Evolutionary conservation across 768 basidiomycete genomes (phyloP), one percentile per base, ranked within the genome.

Genomic region (Lyophyllum decastes): DNA sequence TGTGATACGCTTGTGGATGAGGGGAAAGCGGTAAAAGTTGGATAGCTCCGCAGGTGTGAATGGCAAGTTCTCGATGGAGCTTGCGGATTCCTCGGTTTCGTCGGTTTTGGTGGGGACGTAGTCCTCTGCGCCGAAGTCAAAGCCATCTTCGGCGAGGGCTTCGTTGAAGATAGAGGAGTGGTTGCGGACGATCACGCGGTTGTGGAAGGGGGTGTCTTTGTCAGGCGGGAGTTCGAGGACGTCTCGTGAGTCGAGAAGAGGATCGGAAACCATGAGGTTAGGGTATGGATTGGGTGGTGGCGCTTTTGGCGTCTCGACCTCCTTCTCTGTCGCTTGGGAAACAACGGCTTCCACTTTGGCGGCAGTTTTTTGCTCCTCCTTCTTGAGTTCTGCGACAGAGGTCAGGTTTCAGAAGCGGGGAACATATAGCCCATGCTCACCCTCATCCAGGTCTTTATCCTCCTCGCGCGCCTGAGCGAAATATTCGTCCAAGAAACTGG

Each of bases 181-280:
- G 66, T 90, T 91, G 52, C 88, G 87, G 50, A 89, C 68, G 60
- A 85, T 75, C 70, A 91, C 82, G 27, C 81, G 80, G 70, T 86
- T 87, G 61, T 80, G 76, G 71, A 77, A 86, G 1, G 81, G 86
- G 16, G 69, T 76, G n/a, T 76, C 73, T 55, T 76, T 68, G 22
- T 77, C 76, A 0, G 88, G 82, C 17, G 82, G 81, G 63, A 88
- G 75, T 21, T 81, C 82, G 38, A 74, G 63, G 50, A 79, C 74
- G 52, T 88, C 80, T 38, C 82, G 79, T 6, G 83, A 77, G 72
- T 91, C 89, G 52, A 89, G 75, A 26, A 87, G 67, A 17, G 83
- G 77, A 63, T 90, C 83, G 44, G 80, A 74, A 6, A 74, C 74
- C 85, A 86, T 85, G 59, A 90, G 82, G 68, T 89, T 72, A 2